Base-by-base conservation (phyloP, 345 rosid species). In the Conringia planisiliqua region DNA sequence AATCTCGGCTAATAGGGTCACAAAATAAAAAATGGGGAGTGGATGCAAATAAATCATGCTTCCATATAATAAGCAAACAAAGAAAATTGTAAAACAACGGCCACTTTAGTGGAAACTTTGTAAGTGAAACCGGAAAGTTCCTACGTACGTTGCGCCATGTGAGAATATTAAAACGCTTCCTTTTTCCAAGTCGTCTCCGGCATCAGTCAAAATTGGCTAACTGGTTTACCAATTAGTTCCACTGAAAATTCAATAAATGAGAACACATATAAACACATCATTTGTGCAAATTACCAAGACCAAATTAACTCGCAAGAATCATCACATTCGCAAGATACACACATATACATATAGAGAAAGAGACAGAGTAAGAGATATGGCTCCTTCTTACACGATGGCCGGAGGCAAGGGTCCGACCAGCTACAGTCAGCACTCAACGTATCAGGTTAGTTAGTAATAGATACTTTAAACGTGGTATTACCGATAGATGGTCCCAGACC, bases 361-460 rank as follows among this genome's bases (percentile, higher is more conserved):
- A 30, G 35, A 26, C 33, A 12, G 13, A 11, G 57, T 10, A 2
- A 24, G n/a, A 65, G 12, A 44, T 26, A 74, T 74, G 78, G 66
- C 60, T 33, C 60, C 72, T 4, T 17, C 80, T 16, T 42, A 70
- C 65, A 62, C 75, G n/a, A 76, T 76, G 80, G 75, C 75, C 29
- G 75, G 80, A 54, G 75, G 80, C 46, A 68, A 76, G 11, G 70
- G 80, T 33, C 39, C 61, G 17, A 6, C 62, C 30, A 76, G 80
- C 65, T 76, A 76, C 8, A 62, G 70, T 27, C 69, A 76, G 32
- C 63, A 76, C 39, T 76, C 79, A 26, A 62, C 73, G 30, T 69
- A 68, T 52, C 75, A 76, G 70, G 75, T 76, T 71, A 27, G 52
- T 63, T 26, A 14, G 54, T 18, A 2, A 18, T 1, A 9, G 20